Base-by-base conservation (phyloP, 768 basidiomycete species). In the Boletus subcaerulescens region DNA sequence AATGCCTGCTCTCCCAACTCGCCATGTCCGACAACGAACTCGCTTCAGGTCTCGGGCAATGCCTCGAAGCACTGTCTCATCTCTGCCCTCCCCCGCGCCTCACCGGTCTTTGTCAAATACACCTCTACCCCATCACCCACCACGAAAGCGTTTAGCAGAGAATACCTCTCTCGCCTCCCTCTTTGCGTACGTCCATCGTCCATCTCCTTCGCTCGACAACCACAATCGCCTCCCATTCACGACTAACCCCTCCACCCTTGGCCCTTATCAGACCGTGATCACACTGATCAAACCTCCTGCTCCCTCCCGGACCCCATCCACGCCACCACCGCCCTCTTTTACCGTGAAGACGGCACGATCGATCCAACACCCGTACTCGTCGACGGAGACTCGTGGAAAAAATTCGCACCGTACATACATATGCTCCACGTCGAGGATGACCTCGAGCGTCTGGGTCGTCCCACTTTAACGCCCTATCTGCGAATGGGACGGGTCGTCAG, bases 21-120 rank as follows among this genome's bases (percentile, higher is more conserved):
- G 60, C 69, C 18, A 61, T 68, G 3, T 70, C 70, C 14, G 68
- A 64, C 43, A 71, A 72, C 52, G n/a, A n/a, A n/a, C n/a, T 72
- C 13, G 70, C 70, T 2, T 68, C 69, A 0, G 70, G 69, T 2
- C 60, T 70, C 13, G 69, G 69, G 0, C 69, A 72, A 15, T 72
- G 70, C 24, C 64, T 68, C 31, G 68, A 72, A 41, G 69, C 68
- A 0, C 67, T 70, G 68, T 8, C 70, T 72, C 38, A 60, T 72
- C 51, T 63, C 68, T n/a, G 58, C 62, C 1, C 60, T 70, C 69
- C 1, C 57, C 1, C 57, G 68, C 20, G 45, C 64, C 6, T 72
- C 66, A 0, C 69, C 69, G 14, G 53, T 70, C 8, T 63, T 61
- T 9, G 60, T 70, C 20, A 14, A 63, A 45, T 22, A 15, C 53